A percentile compares a stretch with the other conserved stretches of the same genome.
phyloP scores from a whole-genome alignment of 2,329 filamentous ascomycete species.

The Aspergillus unguis region DNA sequence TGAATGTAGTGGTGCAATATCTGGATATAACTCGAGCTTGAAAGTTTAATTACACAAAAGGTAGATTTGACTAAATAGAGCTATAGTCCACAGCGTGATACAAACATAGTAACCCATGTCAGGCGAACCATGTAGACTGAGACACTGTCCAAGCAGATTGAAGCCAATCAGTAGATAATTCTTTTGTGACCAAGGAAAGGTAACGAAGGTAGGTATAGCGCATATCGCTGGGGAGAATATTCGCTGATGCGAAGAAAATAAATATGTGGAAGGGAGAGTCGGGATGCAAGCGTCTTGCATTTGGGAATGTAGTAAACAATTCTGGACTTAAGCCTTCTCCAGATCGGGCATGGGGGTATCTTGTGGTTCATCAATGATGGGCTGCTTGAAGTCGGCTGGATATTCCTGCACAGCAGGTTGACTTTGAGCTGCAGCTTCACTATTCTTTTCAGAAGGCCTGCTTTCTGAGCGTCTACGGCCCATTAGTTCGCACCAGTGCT shows the following conservation, averaged over 20 bases:
- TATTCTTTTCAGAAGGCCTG: conserved; percentile 15
- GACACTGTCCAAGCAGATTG: not conserved
- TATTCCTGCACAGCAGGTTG: conserved; percentile 18
- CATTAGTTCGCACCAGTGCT: conserved; percentile 82
- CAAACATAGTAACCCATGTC: not conserved
- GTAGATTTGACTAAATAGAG: not conserved
- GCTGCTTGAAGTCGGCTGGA: conserved; percentile 29
- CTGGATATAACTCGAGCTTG: not conserved
- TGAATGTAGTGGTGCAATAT: not conserved
- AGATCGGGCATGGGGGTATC: conserved; percentile 39
- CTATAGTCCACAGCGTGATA: not conserved
- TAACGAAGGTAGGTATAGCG: not conserved
- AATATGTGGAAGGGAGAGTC: not conserved
- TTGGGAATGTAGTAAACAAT: not conserved
- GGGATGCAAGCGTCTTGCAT: not conserved
- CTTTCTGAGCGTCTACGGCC: conserved; percentile 49
- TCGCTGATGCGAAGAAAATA: not conserved
- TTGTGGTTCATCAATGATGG: conserved; percentile 19
- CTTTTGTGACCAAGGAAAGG: not conserved
- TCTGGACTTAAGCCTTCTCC: conserved; percentile 25
- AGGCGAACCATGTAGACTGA: not conserved
- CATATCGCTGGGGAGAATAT: not conserved
- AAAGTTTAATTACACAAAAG: not conserved
- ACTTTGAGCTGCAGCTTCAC: conserved; percentile 11
- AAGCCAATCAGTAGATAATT: not conserved